phyloP scores from a whole-genome alignment of 2,329 filamentous ascomycete species.

The Massarina eburnea region DNA sequence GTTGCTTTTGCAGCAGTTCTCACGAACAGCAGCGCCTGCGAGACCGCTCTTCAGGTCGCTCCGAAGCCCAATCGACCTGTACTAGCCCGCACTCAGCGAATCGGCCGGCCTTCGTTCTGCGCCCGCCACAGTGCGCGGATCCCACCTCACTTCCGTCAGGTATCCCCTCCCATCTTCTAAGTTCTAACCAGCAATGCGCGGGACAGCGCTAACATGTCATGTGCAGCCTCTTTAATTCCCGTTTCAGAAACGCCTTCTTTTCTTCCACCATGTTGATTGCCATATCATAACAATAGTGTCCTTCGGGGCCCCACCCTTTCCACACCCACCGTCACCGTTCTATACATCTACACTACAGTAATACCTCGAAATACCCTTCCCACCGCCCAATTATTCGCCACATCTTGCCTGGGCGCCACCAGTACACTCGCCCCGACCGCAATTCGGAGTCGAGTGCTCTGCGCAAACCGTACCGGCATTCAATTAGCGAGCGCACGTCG shows the following conservation, averaged over 20 bases:
- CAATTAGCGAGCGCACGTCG: neutral
- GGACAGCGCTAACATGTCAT: slow-evolving; percentile 26
- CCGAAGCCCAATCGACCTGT: neutral
- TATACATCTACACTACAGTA: slow-evolving; percentile 14
- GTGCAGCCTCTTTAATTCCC: slow-evolving; percentile 21
- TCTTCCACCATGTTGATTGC: slow-evolving; percentile 36
- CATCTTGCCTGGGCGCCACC: neutral
- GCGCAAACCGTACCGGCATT: neutral
- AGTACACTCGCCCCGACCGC: neutral
- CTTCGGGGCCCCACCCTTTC: slow-evolving; percentile 37
- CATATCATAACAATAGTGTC: slow-evolving; percentile 42
- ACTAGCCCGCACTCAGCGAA: slow-evolving; percentile 8
- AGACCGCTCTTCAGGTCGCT: neutral
- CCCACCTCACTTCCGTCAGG: slow-evolving; percentile 35
- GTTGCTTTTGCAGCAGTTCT: slow-evolving; percentile 5
- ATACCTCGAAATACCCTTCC: slow-evolving; percentile 6
- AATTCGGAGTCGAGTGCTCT: neutral
- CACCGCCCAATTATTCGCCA: neutral
- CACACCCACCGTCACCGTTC: neutral
- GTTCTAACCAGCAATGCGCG: slow-evolving; percentile 19
- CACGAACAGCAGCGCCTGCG: slow-evolving; percentile 8
- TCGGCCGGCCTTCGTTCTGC: slow-evolving; percentile 18
- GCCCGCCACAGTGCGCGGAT: slow-evolving; percentile 37
- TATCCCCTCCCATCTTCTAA: slow-evolving; percentile 30
- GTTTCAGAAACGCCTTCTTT: slow-evolving; percentile 32